phyloP scores from a whole-genome alignment of 2,329 filamentous ascomycete species.

The Fusarium guadeloupense region DNA sequence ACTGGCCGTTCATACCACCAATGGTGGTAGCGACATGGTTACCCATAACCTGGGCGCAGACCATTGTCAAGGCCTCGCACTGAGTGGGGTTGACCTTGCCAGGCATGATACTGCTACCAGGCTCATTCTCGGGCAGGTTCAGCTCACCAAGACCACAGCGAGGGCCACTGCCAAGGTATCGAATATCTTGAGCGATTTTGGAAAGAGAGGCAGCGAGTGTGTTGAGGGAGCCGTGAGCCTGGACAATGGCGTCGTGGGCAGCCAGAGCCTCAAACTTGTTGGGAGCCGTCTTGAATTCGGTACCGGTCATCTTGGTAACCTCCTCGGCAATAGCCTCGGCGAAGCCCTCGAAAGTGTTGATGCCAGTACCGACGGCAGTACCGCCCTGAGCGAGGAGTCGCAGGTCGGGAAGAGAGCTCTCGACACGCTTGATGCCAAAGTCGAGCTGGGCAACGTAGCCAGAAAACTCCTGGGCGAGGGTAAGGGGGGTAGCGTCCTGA shows the following conservation, averaged over 20 bases:
- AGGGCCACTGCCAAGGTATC: slow-evolving; percentile 94
- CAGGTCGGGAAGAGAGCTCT: slow-evolving; percentile 84
- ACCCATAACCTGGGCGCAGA: slow-evolving; percentile 97
- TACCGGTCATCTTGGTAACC: slow-evolving; percentile 91
- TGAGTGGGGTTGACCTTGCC: slow-evolving; percentile 99
- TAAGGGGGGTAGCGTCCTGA: slow-evolving; percentile 95
- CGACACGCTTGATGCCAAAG: slow-evolving; percentile 86
- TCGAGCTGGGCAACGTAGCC: slow-evolving; percentile 96
- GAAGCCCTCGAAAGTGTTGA: slow-evolving; percentile 98
- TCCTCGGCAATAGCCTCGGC: slow-evolving; percentile 92
- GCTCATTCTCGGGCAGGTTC: slow-evolving; percentile 95
- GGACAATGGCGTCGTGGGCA: slow-evolving; percentile 93
- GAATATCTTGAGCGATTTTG: slow-evolving; percentile 98
- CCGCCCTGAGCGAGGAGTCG: slow-evolving; percentile 92
- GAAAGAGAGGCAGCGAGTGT: slow-evolving; percentile 89
- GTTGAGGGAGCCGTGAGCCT: slow-evolving; percentile 93
- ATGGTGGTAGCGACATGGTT: slow-evolving; percentile 95
- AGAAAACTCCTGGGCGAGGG: slow-evolving; percentile 96
- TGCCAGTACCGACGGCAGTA: slow-evolving; percentile 94
- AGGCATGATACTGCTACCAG: slow-evolving; percentile 97
- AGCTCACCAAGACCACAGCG: slow-evolving; percentile 96
- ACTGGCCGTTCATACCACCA: slow-evolving; percentile 96
- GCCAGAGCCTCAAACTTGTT: slow-evolving; percentile 99
- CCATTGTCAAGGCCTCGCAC: slow-evolving; percentile 97
- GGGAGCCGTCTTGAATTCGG: slow-evolving; percentile 92